These are phyloP conservation scores for Talaromyces ruber DNA, from an alignment of 495 filamentous ascomycete genomes.

Conservation along the genomic window DNA sequence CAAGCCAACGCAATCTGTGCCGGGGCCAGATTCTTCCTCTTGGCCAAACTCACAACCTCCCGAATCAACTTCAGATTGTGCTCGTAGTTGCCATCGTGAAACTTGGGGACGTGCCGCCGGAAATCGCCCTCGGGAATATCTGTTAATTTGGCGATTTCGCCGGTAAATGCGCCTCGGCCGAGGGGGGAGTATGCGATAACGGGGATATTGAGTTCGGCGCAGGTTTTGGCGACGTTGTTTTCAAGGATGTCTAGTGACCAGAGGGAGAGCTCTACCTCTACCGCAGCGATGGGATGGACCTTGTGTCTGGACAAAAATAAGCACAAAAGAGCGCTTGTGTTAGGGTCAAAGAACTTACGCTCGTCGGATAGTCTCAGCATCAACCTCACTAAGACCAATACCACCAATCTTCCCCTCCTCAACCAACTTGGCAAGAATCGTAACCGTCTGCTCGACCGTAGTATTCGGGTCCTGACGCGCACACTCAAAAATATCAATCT, in stretches of 20 bases:
- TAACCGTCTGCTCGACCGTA: slow-evolving; percentile 50
- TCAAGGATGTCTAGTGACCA: slow-evolving; percentile 57
- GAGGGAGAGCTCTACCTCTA: slow-evolving; percentile 76
- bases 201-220: slow-evolving; percentile 63
- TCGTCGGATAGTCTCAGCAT: slow-evolving; percentile 63
- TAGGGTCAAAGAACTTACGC: slow-evolving; percentile 30
- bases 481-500: slow-evolving; percentile 72
- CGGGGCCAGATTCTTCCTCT: slow-evolving; percentile 59
- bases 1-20: slow-evolving; percentile 75
- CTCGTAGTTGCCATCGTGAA: slow-evolving; percentile 59
- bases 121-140: slow-evolving; percentile 57
- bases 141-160: slow-evolving; percentile 47
- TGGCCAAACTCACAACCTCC: slow-evolving; percentile 57
- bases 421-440: slow-evolving; percentile 51
- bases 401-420: slow-evolving; percentile 70
- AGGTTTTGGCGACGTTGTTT: slow-evolving; percentile 67
- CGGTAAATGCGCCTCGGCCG: slow-evolving; percentile 46
- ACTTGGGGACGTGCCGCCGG: slow-evolving; percentile 49
- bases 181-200: slow-evolving; percentile 60
- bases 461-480: slow-evolving; percentile 61
- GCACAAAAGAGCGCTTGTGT: neutral
- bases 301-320: slow-evolving; percentile 31
- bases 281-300: slow-evolving; percentile 58
- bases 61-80: slow-evolving; percentile 64
- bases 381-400: slow-evolving; percentile 68